Evolutionary conservation across 345 rosid genomes (phyloP), one percentile per base, ranked within the genome.

Genomic region (Gossypioides kirkii): DNA sequence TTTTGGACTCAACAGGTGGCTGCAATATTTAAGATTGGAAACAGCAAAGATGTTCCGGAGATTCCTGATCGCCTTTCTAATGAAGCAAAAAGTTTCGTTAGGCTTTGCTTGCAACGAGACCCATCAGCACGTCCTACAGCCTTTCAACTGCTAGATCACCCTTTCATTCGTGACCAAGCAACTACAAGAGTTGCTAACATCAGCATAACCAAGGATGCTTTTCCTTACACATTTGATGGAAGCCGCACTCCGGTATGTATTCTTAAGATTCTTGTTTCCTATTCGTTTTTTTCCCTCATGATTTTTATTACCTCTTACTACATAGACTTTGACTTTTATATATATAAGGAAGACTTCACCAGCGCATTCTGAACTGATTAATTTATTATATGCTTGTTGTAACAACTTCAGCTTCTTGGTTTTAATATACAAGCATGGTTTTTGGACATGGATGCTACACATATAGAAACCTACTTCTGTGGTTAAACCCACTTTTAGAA

Each of bases 1-100:
- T 77, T 69, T 10, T 80, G 62, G 74, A 76, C 79, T 78, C 26
- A 58, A 77, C 89, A 94, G 98, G 98, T 94, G 66, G 99, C 99
- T 73, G 99, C 99, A 64, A 88, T 94, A 73, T 94, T 95, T 76
- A 95, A 95, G 81, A 95, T 95, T 32, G 97, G 99, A 76, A 95
- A 92, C 85, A 92, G 98, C 83, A 90, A 82, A 84, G 99, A 95
- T 77, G 80, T 85, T 71, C 99, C 99, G 13, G 94, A 90, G 47
- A 90, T 95, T 74, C 99, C 99, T 47, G 88, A 90, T 70, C 86
- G 82, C 74, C 97, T 95, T 60, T 95, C 99, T n/a, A 84, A 76
- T 60, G 96, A 95, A 75, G 96, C 96, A 56, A 92, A 88, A 80
- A 80, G 63, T 80, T 92, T 95, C 72, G 71, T 95, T 76, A 85